Percentiles rank a stretch among this genome's conserved stretches.
phyloP scores from a whole-genome alignment of 2,329 filamentous ascomycete genomes.

The Drechslerella stenobrocha region DNA sequence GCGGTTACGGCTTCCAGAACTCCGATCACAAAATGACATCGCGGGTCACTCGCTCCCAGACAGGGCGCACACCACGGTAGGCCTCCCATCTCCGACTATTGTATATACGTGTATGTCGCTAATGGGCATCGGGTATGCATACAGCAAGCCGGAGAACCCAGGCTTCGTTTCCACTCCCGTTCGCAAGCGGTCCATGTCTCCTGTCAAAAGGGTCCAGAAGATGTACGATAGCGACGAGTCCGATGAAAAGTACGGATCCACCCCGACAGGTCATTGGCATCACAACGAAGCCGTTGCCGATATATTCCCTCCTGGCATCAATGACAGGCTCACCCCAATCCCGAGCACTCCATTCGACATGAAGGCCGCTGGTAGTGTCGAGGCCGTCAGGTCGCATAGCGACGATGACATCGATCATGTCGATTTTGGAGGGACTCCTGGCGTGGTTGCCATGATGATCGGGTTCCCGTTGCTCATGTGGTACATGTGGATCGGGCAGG shows the following conservation, averaged over 20 bases:
- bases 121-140: no score
- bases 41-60: constrained; percentile 59
- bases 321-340: constrained; percentile 33
- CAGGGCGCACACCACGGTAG: constrained; percentile 61
- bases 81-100: not conserved
- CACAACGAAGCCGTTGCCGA: constrained; percentile 49
- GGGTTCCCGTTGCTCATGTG: constrained; percentile 95
- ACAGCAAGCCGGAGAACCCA: constrained; percentile 61
- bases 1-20: constrained; percentile 42
- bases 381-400: constrained; percentile 51
- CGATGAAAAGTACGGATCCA: constrained; percentile 51
- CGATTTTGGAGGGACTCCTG: constrained; percentile 87
- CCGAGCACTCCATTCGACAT: constrained; percentile 40
- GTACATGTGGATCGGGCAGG: constrained; percentile 98
- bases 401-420: constrained; percentile 59
- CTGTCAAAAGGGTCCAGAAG: constrained; percentile 52
- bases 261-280: constrained; percentile 32
- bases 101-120: no score
- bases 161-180: constrained; percentile 62
- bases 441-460: constrained; percentile 82
- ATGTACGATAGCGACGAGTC: constrained; percentile 55
- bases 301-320: constrained; percentile 56
- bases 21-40: constrained; percentile 43
- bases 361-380: constrained; percentile 42
- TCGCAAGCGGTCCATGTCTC: constrained; percentile 58